These are phyloP conservation scores for Mycena capillaripes DNA, from an alignment of 768 basidiomycete genomes.

Conservation along the genomic window DNA sequence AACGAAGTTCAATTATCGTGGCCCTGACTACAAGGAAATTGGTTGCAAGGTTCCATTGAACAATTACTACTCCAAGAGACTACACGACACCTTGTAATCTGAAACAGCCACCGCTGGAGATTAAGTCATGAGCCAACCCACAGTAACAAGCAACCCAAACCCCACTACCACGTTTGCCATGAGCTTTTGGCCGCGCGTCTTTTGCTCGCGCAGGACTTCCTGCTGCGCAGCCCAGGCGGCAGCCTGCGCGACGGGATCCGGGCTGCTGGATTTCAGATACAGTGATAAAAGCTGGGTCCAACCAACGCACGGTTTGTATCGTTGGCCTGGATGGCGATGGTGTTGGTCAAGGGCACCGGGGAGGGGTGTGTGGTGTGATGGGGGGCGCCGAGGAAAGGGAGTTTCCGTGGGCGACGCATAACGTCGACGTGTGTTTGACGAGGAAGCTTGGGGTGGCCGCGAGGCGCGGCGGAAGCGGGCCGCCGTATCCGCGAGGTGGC, in stretches of 20 bases:
- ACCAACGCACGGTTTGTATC: too few species aligned
- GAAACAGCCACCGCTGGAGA: too few species aligned
- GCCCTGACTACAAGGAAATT: too few species aligned
- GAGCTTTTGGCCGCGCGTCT: slow-evolving; percentile 26
- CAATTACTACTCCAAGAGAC: too few species aligned
- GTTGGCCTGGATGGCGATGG: slow-evolving; percentile 32
- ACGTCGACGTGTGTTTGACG: background rate
- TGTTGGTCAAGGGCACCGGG: slow-evolving; percentile 26
- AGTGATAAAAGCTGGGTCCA: too few species aligned
- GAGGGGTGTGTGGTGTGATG: slow-evolving; percentile 1
- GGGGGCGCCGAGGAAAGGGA: slow-evolving; percentile 17
- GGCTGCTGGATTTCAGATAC: too few species aligned
- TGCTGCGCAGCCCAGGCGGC: slow-evolving; percentile 28
- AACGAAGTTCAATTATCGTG: too few species aligned
- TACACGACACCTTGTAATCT: too few species aligned
- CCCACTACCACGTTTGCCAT: slow-evolving; percentile 10
- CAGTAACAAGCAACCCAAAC: background rate
- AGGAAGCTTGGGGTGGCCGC: background rate
- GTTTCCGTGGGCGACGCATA: slow-evolving; percentile 4
- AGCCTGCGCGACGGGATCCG: slow-evolving; percentile 27
- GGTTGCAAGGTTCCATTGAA: too few species aligned
- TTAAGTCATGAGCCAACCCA: slow-evolving; percentile 5
- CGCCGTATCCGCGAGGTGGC: slow-evolving; percentile 33
- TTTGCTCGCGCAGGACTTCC: slow-evolving; percentile 26
- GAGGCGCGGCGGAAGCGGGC: slow-evolving; percentile 32